phyloP scores from a whole-genome alignment of 805 yeast genomes.

The Schwanniomyces vanrijiae region DNA sequence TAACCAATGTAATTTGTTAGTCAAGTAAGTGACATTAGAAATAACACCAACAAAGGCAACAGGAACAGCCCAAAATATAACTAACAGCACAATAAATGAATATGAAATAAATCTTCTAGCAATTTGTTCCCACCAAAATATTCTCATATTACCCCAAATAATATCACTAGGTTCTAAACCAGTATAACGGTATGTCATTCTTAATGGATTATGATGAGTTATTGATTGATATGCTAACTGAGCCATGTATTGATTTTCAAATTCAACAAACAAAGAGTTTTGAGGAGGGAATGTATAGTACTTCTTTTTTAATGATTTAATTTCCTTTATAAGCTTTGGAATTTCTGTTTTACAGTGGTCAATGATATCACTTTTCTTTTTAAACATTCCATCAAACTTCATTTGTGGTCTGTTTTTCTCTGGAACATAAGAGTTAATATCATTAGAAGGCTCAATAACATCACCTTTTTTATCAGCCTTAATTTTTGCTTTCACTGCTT shows the following conservation, averaged over 20 bases:
- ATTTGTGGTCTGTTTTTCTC: slow-evolving; percentile 67
- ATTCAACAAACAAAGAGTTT: slow-evolving; percentile 78
- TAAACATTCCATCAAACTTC: slow-evolving; percentile 45
- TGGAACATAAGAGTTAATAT: slow-evolving; percentile 59
- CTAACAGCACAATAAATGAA: slow-evolving; percentile 53
- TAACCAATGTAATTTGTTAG: slow-evolving; percentile 69
- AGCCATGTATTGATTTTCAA: slow-evolving; percentile 72
- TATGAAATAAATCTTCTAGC: slow-evolving; percentile 52
- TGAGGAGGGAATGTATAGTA: slow-evolving; percentile 56
- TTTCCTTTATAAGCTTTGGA: slow-evolving; percentile 58
- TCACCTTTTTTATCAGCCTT: slow-evolving; percentile 69
- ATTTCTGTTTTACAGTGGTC: slow-evolving; percentile 55
- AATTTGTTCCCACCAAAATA: slow-evolving; percentile 79
- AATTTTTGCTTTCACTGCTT: slow-evolving; percentile 61
- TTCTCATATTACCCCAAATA: slow-evolving; percentile 70
- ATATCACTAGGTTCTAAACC: slow-evolving; percentile 67
- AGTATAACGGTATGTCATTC: slow-evolving; percentile 57
- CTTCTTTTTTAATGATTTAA: slow-evolving; percentile 51
- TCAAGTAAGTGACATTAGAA: slow-evolving; percentile 79
- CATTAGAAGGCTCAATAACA: slow-evolving; percentile 42
- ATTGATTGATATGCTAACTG: slow-evolving; percentile 68
- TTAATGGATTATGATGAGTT: slow-evolving; percentile 64
- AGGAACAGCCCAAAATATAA: slow-evolving; percentile 93
- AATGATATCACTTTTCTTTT: slow-evolving; percentile 60
- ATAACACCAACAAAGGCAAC: slow-evolving; percentile 96